Evolutionary conservation across 2,329 filamentous ascomycete genomes (phyloP).

Genomic region (Dendryphion nanum): DNA sequence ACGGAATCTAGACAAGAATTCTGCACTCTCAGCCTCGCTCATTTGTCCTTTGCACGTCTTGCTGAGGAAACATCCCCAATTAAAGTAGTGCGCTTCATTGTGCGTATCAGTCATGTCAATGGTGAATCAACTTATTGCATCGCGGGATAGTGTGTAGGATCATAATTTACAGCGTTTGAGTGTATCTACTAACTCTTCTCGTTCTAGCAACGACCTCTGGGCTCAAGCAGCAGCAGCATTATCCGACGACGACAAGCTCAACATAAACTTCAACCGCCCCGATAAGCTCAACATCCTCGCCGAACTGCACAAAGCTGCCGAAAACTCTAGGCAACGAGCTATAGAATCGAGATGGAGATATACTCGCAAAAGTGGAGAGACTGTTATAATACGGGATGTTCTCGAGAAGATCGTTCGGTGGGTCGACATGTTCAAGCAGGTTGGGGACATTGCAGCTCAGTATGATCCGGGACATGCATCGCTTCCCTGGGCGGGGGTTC

Average conservation of each 20-base stretch:
- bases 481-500: constrained; percentile 33
- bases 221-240: background rate
- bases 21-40: no score
- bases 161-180: no score
- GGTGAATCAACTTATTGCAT: no score
- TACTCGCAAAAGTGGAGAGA: constrained; percentile 3
- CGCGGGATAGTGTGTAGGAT: no score
- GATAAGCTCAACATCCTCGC: background rate
- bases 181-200: no score
- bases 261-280: background rate
- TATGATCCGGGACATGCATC: constrained; percentile 33
- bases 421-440: constrained; percentile 27
- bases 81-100: no score
- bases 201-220: background rate
- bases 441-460: constrained; percentile 30
- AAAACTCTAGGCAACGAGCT: background rate
- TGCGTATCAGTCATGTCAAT: no score
- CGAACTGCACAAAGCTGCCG: background rate
- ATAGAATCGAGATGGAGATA: background rate
- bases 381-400: constrained; percentile 26
- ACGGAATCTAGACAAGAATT: no score
- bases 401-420: constrained; percentile 25
- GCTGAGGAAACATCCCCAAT: no score
- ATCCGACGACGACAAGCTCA: background rate
- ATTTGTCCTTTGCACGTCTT: no score